Base-by-base conservation (phyloP, 2,329 filamentous ascomycete species). In the Dryadomyces quercus-mongolicae region DNA sequence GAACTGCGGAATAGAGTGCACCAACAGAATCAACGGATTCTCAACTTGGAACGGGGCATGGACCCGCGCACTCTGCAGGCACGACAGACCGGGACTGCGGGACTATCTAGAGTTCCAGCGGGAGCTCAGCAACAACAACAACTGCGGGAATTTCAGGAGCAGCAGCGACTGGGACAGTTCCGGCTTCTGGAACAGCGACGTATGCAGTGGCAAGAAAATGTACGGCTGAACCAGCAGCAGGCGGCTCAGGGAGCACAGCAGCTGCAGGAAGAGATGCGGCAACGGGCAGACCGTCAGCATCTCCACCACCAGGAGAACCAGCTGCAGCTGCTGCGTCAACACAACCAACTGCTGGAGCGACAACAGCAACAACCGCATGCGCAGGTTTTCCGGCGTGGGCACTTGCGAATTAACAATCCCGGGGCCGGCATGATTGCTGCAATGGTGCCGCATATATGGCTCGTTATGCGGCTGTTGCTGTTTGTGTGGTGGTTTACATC, bases 401-500 rank as follows among this genome's bases (percentile, higher is more conserved):
- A 34, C 13, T 8, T 58, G 25, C 72, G 71, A 51, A 66, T 64
- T 8, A 70, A 68, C 53, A 75, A 74, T 50, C 69, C 69, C 1
- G 66, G 64, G 3, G 64, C 65, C 0, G 68, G 62, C 2, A 67
- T 70, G 18, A 56, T 74, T 49, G 70, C 68, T 5, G 71, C 72
- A 16, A 53, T 80, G n/a, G 78, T 76, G 70, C 79, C 79, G n/a
- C 75, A 83, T 52, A 63, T 85, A 31, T 85, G 81, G 81, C 70
- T 84, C 52, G 60, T 83, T 1, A 67, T 80, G 40, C 74, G 81
- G 8, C 66, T 85, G 9, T 69, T 72, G 12, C 66, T 79, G 6
- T 82, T 85, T 62, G 74, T 84, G 13, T 85, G 80, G 78, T 80
- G 82, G 66, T 84, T 85, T 57, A 83, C 81, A 0, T 74, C 74